Percentiles rank a stretch among this genome's conserved stretches.
phyloP scores from a whole-genome alignment of 805 yeast species.

The Hanseniaspora clermontiae region DNA sequence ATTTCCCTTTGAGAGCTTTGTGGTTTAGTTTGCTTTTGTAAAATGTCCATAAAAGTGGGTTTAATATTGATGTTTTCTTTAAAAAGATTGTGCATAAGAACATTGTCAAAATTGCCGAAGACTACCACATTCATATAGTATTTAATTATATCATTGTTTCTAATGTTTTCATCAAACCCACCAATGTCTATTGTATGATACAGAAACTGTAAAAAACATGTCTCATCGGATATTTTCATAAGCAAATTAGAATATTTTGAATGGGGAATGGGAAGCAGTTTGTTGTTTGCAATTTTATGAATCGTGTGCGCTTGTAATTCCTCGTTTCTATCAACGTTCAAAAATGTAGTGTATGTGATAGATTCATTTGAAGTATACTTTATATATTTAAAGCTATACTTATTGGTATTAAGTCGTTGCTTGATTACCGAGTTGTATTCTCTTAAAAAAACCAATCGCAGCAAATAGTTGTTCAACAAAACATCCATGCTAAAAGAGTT shows the following conservation, averaged over 20 bases:
- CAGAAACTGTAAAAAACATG: not conserved
- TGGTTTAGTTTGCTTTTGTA: not conserved
- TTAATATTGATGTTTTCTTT: not conserved
- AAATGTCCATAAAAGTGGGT: not conserved
- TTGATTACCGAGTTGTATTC: slow-evolving; percentile 4
- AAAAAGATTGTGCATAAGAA: not conserved
- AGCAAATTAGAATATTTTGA: not conserved
- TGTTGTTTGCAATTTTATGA: not conserved
- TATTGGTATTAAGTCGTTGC: not conserved
- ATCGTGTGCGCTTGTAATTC: not conserved
- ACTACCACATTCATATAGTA: not conserved
- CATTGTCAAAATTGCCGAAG: slow-evolving; percentile 1
- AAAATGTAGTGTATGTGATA: not conserved
- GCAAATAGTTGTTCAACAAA: not conserved
- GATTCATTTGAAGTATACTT: not conserved
- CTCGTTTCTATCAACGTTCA: not conserved
- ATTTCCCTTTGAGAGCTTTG: not conserved
- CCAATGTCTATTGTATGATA: not conserved
- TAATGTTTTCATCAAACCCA: not conserved
- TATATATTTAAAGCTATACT: not conserved
- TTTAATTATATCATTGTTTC: not conserved
- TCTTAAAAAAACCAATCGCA: not conserved
- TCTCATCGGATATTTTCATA: not conserved
- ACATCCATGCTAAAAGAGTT: not conserved
- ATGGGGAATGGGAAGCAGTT: not conserved